Evolutionary conservation across 2,329 filamentous ascomycete species (phyloP).

Genomic region (Cyphellophora europaea): DNA sequence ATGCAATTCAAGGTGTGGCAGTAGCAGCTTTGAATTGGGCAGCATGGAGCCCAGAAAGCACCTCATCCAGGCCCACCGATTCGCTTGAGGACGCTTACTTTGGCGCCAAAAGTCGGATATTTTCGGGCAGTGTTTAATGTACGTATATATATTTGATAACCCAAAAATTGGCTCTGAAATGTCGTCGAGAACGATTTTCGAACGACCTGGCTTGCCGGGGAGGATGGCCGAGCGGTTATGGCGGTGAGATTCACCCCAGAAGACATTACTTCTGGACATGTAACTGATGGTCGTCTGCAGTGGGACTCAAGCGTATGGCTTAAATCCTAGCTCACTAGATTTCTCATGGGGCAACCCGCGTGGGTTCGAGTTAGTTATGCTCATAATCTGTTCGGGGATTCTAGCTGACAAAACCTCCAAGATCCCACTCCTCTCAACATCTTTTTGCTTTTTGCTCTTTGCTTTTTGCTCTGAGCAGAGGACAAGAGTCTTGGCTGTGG

Average conservation of each 20-base stretch:
- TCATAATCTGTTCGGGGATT: no score
- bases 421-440: slow-evolving; percentile 20
- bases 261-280: background rate
- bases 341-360: slow-evolving; percentile 9
- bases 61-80: no score
- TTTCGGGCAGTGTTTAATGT: no score
- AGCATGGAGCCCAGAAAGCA: no score
- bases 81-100: no score
- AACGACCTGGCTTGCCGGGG: background rate
- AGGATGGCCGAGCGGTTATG: slow-evolving; percentile 12
- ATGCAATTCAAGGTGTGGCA: no score
- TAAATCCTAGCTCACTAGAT: slow-evolving; percentile 4
- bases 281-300: background rate
- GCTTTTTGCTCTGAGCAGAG: background rate
- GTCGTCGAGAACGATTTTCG: background rate
- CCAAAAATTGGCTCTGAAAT: background rate
- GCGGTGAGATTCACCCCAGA: slow-evolving; percentile 3
- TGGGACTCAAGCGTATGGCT: slow-evolving; percentile 9
- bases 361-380: slow-evolving; percentile 13
- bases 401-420: no score
- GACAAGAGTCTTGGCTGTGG: no score
- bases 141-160: background rate
- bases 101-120: no score
- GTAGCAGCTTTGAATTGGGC: no score
- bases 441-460: slow-evolving; percentile 18